Base-by-base conservation (phyloP, 169 alveolate genomes). In the Cryptosporidium baileyi region DNA sequence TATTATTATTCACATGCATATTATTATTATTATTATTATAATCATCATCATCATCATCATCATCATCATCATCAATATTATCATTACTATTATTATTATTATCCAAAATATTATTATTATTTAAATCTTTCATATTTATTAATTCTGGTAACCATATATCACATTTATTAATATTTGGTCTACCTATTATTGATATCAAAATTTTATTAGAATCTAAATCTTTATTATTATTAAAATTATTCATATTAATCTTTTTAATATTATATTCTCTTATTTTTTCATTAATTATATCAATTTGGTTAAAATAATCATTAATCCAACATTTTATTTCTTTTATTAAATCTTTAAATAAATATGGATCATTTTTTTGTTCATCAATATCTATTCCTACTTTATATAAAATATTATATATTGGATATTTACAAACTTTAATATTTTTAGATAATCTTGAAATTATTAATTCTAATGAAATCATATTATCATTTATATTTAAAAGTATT, bases 91-190 rank as follows among this genome's bases (percentile, higher is more conserved):
- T n/a, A 1, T 4, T 6, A 26, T 11, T n/a, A 30, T 28, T 24
- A 38, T 34, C 11, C 34, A 49, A 8, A 11, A 26, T 54, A 8
- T 19, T 19, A 32, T 19, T 74, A 26, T 32, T 44, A 30, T 43
- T 24, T 36, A 36, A 24, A 9, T 74, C 82, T 19, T 30, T 45
- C 22, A 36, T 9, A 34, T 40, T 17, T 34, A 51, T 54, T 9
- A 74, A 24, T 34, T 54, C 65, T 13, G 85, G 85, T 15, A 74
- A 59, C 85, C 85, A 74, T 51, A 51, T 57, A n/a, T 57, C 26
- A 22, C 85, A 74, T 38, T 38, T 74, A 1, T 34, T 32, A 9
- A 74, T 32, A 9, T 74, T 74, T 7, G 85, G 85, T 54, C 28
- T 74, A 2, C 85, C 65, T 34, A 57, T 38, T 17, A 65, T 65